Evolutionary conservation across 2,329 filamentous ascomycete species (phyloP).

Genomic region (Pseudogymnoascus sp.): DNA sequence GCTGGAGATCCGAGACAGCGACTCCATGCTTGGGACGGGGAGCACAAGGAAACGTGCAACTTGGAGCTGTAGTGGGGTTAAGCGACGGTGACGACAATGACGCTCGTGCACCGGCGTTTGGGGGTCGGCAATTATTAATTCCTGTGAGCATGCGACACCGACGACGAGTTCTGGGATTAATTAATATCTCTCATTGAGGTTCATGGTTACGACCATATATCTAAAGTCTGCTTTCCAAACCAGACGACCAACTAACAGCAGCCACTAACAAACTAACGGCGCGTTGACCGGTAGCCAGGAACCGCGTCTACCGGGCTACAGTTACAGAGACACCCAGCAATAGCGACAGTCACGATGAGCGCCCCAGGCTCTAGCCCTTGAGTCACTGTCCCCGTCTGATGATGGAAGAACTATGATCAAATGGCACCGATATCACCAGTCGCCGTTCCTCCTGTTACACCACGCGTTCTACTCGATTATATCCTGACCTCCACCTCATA

Average conservation of each 20-base stretch:
- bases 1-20: conserved; percentile 85
- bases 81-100: conserved; percentile 17
- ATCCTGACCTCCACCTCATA: conserved; percentile 49
- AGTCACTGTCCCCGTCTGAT: background rate
- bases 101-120: background rate
- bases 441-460: conserved; percentile 41
- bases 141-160: background rate
- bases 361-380: background rate
- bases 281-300: background rate
- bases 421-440: conserved; percentile 29
- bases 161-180: background rate
- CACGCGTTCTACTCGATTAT: conserved; percentile 51
- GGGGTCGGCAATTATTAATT: conserved; percentile 1
- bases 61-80: conserved; percentile 23
- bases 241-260: background rate
- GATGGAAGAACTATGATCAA: background rate
- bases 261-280: conserved; percentile 1
- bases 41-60: conserved; percentile 2
- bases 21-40: conserved; percentile 66
- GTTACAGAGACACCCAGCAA: background rate
- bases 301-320: background rate
- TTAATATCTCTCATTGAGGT: background rate
- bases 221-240: background rate
- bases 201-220: background rate
- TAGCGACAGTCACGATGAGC: background rate